phyloP scores from a whole-genome alignment of 208 protist genomes.

The Endotrypanum monterogeii region DNA sequence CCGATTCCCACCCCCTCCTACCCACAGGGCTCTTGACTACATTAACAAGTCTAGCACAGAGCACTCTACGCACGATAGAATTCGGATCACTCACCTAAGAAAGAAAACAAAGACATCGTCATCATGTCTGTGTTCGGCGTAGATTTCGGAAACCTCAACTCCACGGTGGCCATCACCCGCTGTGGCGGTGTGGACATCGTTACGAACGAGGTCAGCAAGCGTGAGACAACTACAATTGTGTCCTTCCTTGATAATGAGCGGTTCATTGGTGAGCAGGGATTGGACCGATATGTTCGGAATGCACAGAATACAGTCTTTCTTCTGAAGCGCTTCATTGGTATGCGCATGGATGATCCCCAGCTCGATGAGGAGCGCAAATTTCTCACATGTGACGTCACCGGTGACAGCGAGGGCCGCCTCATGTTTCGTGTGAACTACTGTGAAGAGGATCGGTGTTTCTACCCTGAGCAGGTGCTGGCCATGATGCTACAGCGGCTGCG shows the following conservation, averaged over 20 bases:
- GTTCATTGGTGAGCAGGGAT: conserved; percentile 88
- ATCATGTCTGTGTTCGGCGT: conserved; percentile 93
- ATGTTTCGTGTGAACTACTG: conserved; percentile 88
- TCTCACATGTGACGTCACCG: conserved; percentile 65
- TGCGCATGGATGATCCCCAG: conserved; percentile 74
- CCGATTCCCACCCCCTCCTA: no score
- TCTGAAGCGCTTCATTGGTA: conserved; percentile 90
- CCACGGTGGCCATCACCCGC: conserved; percentile 85
- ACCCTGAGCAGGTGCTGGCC: conserved; percentile 92
- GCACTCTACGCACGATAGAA: background rate
- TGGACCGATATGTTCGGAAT: conserved; percentile 86
- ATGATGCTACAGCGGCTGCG: conserved; percentile 89
- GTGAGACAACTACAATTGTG: conserved; percentile 89
- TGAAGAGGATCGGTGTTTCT: conserved; percentile 70
- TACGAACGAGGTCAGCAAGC: conserved; percentile 90
- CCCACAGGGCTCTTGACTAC: no score
- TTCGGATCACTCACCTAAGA: background rate
- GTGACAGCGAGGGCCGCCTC: conserved; percentile 66
- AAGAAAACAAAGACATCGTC: conserved; percentile 8
- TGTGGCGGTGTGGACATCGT: conserved; percentile 91
- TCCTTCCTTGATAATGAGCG: conserved; percentile 87
- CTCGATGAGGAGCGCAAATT: conserved; percentile 63
- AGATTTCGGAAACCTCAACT: conserved; percentile 92
- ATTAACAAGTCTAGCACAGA: background rate
- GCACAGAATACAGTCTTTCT: conserved; percentile 83